Conservation (phyloP, 1,284 basidiomycete genomes). For the Veloporphyrellus conicus region DNA sequence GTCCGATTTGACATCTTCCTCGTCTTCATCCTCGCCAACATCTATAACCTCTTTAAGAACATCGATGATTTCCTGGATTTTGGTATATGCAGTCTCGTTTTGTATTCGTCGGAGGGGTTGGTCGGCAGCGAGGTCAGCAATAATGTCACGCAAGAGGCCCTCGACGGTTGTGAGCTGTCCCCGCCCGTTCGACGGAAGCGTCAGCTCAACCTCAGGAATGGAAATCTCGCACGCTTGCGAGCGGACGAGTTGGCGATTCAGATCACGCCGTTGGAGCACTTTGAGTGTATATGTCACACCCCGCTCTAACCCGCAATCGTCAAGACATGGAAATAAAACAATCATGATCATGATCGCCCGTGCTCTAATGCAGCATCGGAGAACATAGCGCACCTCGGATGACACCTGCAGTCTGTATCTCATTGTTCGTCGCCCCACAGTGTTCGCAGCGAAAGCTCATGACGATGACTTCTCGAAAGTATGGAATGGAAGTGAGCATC, state of each 20-base stretch:
- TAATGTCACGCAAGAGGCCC: conserved; percentile 83
- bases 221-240: conserved; percentile 77
- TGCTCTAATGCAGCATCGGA: neutral
- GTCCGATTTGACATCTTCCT: conserved; percentile 31
- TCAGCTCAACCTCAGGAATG: conserved; percentile 88
- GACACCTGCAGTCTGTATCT: conserved; percentile 87
- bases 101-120: conserved; percentile 87
- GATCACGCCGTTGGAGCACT: conserved; percentile 71
- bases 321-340: neutral
- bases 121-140: conserved; percentile 78
- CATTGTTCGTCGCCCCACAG: conserved; percentile 89
- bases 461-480: conserved; percentile 93
- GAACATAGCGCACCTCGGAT: conserved; percentile 66
- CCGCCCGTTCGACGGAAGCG: conserved; percentile 75
- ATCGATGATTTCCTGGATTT: conserved; percentile 75
- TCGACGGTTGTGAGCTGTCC: conserved; percentile 97
- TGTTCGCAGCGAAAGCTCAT: conserved; percentile 96
- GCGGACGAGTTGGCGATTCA: conserved; percentile 93
- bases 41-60: conserved; percentile 67
- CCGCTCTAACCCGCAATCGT: conserved; percentile 43
- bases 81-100: conserved; percentile 70
- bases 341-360: neutral
- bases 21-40: conserved; percentile 50
- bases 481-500: conserved; percentile 93
- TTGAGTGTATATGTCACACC: conserved; percentile 78